These are phyloP conservation scores for Galerina marginata DNA, from an alignment of 768 basidiomycete species.

Conservation along the genomic window DNA sequence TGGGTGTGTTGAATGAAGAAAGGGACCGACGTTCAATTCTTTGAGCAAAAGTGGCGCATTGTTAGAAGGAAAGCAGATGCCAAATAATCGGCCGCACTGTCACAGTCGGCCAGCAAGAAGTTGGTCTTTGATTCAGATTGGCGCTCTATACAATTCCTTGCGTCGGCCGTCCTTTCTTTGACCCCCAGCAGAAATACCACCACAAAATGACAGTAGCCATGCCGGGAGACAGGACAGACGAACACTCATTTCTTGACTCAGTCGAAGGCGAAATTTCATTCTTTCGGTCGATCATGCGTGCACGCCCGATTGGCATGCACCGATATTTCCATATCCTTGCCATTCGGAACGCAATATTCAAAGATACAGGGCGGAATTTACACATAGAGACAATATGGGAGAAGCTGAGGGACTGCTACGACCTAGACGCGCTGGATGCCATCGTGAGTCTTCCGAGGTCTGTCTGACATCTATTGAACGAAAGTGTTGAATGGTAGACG, in stretches of 20 bases:
- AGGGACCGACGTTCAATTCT: no score
- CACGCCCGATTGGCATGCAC: constrained; percentile 84
- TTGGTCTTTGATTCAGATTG: no score
- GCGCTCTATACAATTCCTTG: no score
- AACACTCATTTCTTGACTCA: constrained; percentile 61
- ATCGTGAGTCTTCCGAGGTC: constrained; percentile 51
- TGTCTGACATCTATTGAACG: not conserved
- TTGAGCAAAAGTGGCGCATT: no score
- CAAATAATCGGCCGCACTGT: no score
- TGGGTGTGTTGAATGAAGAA: no score
- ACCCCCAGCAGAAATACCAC: not conserved
- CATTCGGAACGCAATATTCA: constrained; percentile 72
- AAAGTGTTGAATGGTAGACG: not conserved
- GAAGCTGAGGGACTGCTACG: constrained; percentile 74
- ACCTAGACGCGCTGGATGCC: constrained; percentile 75
- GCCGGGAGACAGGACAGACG: constrained; percentile 27
- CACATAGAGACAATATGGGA: constrained; percentile 72
- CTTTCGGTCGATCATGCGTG: constrained; percentile 81
- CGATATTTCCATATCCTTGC: constrained; percentile 82
- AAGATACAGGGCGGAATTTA: constrained; percentile 69
- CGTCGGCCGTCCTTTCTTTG: no score
- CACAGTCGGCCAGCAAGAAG: no score
- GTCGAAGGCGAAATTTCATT: constrained; percentile 86
- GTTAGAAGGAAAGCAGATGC: no score
- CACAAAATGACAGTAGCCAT: constrained; percentile 25